phyloP scores from a whole-genome alignment of 2,329 filamentous ascomycete genomes.

The Arthrocladium fulminans region DNA sequence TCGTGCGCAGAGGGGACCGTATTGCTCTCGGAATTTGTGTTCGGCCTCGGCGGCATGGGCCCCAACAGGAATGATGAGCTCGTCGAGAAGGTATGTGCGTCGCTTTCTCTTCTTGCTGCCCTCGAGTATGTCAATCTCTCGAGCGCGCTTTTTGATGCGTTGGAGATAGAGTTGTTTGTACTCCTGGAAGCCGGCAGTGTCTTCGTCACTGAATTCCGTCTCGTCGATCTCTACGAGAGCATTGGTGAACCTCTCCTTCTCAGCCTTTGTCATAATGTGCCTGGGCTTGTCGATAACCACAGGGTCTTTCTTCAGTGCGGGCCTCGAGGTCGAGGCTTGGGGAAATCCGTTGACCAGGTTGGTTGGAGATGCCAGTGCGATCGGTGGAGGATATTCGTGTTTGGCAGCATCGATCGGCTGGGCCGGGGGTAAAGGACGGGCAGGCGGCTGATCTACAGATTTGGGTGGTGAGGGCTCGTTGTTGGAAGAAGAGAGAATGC shows the following conservation, averaged over 20 bases:
- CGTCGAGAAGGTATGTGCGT: conserved; percentile 29
- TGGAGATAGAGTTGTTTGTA: conserved; percentile 47
- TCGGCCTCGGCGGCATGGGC: conserved; percentile 50
- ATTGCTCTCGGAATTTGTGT: conserved; percentile 63
- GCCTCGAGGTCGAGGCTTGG: conserved; percentile 33
- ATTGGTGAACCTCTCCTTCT: conserved; percentile 61
- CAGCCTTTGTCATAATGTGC: conserved; percentile 48
- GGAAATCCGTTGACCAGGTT: conserved; percentile 12
- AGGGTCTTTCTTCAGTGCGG: conserved; percentile 42
- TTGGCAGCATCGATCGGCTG: conserved; percentile 24
- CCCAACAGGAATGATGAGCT: conserved; percentile 20
- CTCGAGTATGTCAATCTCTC: conserved; percentile 58
- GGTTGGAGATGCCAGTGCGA: conserved; percentile 15
- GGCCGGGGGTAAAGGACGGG: conserved; percentile 23
- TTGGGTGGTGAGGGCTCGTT: conserved; percentile 24
- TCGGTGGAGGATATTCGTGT: conserved; percentile 25
- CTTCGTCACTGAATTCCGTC: conserved; percentile 49
- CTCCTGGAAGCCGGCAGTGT: conserved; percentile 43
- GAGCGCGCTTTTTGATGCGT: conserved; percentile 56
- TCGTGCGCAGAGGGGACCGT: conserved; percentile 71
- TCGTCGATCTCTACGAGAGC: conserved; percentile 53
- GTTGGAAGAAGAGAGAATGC: conserved; percentile 53
- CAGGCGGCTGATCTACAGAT: conserved; percentile 17
- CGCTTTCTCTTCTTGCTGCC: conserved; percentile 51
- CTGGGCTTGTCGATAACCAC: conserved; percentile 50